phyloP scores from a whole-genome alignment of 2,329 filamentous ascomycete genomes.

The Penicillium sp. region DNA sequence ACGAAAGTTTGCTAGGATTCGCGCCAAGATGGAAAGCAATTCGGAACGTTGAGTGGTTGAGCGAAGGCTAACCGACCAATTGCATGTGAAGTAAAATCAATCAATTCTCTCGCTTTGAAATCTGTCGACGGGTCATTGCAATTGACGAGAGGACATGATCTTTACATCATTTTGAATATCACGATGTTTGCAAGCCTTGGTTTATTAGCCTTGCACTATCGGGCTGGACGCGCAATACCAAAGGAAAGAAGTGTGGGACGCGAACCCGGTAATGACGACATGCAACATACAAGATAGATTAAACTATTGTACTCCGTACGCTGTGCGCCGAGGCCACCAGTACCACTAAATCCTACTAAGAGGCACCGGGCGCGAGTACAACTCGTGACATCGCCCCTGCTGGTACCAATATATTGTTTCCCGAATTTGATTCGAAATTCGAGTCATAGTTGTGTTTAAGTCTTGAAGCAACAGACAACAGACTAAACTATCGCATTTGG shows the following conservation, averaged over 20 bases:
- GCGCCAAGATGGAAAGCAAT: slow-evolving; percentile 23
- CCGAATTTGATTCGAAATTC: too few species aligned
- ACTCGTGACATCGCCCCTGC: slow-evolving; percentile 6
- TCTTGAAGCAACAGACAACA: too few species aligned
- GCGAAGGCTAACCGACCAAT: slow-evolving; percentile 18
- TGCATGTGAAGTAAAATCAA: slow-evolving; percentile 12
- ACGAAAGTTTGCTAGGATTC: slow-evolving; percentile 23
- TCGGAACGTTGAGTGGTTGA: slow-evolving; percentile 6
- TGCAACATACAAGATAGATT: slow-evolving; percentile 3
- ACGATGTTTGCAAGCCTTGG: background rate
- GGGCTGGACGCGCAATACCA: slow-evolving; percentile 21
- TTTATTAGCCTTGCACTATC: slow-evolving; percentile 4
- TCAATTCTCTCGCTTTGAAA: background rate
- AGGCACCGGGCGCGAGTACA: slow-evolving; percentile 6
- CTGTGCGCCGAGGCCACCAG: slow-evolving; percentile 16
- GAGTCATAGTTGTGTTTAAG: too few species aligned
- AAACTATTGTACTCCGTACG: background rate
- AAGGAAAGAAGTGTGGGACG: slow-evolving; percentile 32
- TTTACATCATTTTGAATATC: too few species aligned
- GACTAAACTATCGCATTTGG: background rate
- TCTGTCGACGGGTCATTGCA: background rate
- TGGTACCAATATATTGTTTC: too few species aligned
- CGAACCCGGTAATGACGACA: slow-evolving; percentile 34
- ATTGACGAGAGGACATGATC: background rate
- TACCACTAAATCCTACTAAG: slow-evolving; percentile 8